These are phyloP conservation scores for Trichoderma sp. DNA, from an alignment of 2,329 filamentous ascomycete species.

Conservation along the genomic window DNA sequence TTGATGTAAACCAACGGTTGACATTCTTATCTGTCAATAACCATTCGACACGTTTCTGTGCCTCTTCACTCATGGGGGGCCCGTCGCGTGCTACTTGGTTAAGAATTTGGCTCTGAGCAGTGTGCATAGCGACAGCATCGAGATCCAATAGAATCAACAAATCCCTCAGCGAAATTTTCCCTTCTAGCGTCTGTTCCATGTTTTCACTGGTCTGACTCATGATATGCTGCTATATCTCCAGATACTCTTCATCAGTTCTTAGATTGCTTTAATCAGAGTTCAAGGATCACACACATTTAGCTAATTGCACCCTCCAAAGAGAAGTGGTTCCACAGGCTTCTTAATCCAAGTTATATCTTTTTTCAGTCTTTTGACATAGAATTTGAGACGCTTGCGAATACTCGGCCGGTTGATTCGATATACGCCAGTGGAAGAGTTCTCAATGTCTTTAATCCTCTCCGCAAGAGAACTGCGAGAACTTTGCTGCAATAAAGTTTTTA, in stretches of 20 bases:
- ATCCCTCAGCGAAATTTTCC: not conserved
- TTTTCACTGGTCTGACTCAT: not conserved
- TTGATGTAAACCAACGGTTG: not conserved
- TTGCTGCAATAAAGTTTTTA: not conserved
- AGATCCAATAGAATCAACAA: not conserved
- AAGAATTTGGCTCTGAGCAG: not conserved
- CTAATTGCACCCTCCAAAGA: not conserved
- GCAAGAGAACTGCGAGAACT: not conserved
- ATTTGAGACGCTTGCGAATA: not conserved
- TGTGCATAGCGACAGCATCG: not conserved
- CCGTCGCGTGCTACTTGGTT: fast-evolving
- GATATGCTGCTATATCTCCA: not conserved
- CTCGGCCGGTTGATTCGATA: not conserved
- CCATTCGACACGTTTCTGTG: not conserved
- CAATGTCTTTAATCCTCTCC: too few relatives aligned
- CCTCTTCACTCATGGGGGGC: not conserved
- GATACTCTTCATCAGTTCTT: not conserved
- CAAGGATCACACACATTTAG: not conserved
- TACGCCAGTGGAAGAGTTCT: too few relatives aligned
- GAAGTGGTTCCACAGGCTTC: not conserved
- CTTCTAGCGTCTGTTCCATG: not conserved
- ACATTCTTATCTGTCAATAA: not conserved
- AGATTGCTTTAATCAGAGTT: not conserved
- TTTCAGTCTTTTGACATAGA: not conserved
- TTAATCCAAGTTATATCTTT: not conserved